A percentile compares a stretch with the other conserved stretches of the same genome.
These are phyloP conservation scores for Glycine soja DNA, from an alignment of 306 rosid genomes.

Conservation along the genomic window DNA sequence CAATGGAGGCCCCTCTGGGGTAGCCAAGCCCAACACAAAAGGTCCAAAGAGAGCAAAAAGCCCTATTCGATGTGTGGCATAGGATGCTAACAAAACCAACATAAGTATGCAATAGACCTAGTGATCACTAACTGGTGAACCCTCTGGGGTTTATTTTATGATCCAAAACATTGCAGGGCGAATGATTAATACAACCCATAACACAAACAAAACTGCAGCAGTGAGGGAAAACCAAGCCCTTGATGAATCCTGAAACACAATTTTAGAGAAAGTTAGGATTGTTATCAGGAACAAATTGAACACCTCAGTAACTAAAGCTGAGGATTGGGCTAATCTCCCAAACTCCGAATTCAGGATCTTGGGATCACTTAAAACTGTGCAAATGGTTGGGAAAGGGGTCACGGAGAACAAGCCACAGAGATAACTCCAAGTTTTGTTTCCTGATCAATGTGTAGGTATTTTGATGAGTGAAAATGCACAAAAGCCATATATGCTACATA, in stretches of 20 bases:
- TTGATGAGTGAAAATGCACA: neutral
- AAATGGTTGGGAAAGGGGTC: conserved; percentile 60
- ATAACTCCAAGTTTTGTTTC: neutral
- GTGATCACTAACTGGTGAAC: conserved; percentile 59
- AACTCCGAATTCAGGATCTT: conserved; percentile 70
- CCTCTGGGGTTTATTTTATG: conserved; percentile 69
- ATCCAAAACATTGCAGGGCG: conserved; percentile 70
- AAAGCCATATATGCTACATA: conserved; percentile 38
- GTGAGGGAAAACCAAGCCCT: neutral
- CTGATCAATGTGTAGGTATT: neutral
- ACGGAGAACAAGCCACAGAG: conserved; percentile 37
- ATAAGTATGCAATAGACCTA: conserved; percentile 53
- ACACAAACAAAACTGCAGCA: neutral
- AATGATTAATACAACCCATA: conserved; percentile 37
- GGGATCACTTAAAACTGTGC: conserved; percentile 57
- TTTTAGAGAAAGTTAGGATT: neutral
- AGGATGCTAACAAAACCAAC: conserved; percentile 37
- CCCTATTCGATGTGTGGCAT: conserved; percentile 39
- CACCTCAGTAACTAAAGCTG: conserved; percentile 62
- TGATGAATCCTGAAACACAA: accelerated
- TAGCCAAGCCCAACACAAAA: conserved; percentile 64
- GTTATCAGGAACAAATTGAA: conserved; percentile 17
- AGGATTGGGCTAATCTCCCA: conserved; percentile 64
- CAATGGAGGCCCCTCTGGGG: conserved; percentile 77
- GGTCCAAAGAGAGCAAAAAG: conserved; percentile 57